Evolutionary conservation across 148 eudicot genomes (phyloP).

Genomic region (Gaultheria prostrata): DNA sequence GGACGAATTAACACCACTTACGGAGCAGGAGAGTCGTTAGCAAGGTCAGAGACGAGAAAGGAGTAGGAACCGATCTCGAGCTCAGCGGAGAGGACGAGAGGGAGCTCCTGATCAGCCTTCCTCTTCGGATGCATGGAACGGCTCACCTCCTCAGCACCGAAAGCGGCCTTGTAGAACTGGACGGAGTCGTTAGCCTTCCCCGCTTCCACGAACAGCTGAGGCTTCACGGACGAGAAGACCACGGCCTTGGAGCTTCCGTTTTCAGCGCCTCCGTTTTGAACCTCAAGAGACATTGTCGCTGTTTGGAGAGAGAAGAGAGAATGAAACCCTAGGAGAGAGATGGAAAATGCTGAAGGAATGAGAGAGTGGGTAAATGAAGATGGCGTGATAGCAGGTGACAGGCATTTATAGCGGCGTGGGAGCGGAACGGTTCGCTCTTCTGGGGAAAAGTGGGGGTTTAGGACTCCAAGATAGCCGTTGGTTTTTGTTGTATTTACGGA

Average conservation of each 20-base stretch:
- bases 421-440: constrained; percentile 43
- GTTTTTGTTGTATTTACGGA: not conserved
- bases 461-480: not conserved
- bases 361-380: not conserved
- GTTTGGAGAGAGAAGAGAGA: constrained; percentile 25
- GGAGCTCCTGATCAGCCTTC: constrained; percentile 82
- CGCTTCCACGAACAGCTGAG: constrained; percentile 57
- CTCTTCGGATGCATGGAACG: constrained; percentile 49
- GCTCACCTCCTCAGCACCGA: constrained; percentile 48
- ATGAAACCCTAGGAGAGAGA: not conserved
- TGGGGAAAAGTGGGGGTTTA: not conserved
- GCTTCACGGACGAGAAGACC: constrained; percentile 51
- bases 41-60: constrained; percentile 54
- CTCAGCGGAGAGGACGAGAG: constrained; percentile 57
- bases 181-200: constrained; percentile 71
- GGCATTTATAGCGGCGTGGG: constrained; percentile 43
- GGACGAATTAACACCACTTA: not conserved
- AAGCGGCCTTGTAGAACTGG: constrained; percentile 73
- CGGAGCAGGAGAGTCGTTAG: constrained; percentile 42
- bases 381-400: constrained; percentile 1
- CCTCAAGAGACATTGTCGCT: constrained; percentile 36
- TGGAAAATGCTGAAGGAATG: not conserved
- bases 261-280: constrained; percentile 36
- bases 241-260: constrained; percentile 26
- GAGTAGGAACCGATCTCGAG: constrained; percentile 23